Conservation (phyloP, 148 eudicot species). For the Nepenthes mirabilis region DNA sequence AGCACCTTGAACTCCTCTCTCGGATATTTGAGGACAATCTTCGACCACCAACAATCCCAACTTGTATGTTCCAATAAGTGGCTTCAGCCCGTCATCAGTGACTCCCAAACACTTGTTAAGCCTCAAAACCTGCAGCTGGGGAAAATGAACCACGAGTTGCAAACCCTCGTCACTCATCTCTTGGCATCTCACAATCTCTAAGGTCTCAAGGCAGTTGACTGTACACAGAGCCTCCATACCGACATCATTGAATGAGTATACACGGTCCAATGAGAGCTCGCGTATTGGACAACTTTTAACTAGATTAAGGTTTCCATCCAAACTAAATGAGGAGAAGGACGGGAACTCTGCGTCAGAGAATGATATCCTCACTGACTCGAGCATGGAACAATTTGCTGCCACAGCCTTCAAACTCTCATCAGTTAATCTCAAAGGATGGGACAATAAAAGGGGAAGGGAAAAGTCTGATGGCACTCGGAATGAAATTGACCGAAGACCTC, state of each 20-base stretch:
- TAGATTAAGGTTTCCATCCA: constrained; percentile 42
- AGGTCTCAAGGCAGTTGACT: constrained; percentile 32
- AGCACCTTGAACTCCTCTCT: constrained; percentile 49
- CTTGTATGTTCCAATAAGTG: constrained; percentile 41
- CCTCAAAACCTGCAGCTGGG: constrained; percentile 36
- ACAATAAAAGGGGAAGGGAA: constrained; percentile 42
- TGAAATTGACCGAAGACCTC: constrained; percentile 49
- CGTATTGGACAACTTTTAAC: constrained; percentile 53
- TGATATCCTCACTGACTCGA: constrained; percentile 56
- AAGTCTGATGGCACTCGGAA: constrained; percentile 69
- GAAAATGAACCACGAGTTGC: constrained; percentile 35
- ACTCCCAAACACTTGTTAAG: constrained; percentile 69
- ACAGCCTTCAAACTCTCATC: constrained; percentile 66
- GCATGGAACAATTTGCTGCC: constrained; percentile 45
- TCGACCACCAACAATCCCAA: constrained; percentile 43
- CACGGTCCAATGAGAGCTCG: constrained; percentile 62
- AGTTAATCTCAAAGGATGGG: constrained; percentile 54
- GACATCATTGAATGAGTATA: constrained; percentile 49
- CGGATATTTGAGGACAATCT: constrained; percentile 78
- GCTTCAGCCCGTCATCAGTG: constrained; percentile 64
- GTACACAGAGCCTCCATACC: constrained; percentile 75
- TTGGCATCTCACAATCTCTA: constrained; percentile 80
- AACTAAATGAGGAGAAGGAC: constrained; percentile 55
- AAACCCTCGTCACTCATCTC: constrained; percentile 76
- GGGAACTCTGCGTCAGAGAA: constrained; percentile 72